Conservation (phyloP, 495 filamentous ascomycete genomes). For the Elaphomyces granulatus region DNA sequence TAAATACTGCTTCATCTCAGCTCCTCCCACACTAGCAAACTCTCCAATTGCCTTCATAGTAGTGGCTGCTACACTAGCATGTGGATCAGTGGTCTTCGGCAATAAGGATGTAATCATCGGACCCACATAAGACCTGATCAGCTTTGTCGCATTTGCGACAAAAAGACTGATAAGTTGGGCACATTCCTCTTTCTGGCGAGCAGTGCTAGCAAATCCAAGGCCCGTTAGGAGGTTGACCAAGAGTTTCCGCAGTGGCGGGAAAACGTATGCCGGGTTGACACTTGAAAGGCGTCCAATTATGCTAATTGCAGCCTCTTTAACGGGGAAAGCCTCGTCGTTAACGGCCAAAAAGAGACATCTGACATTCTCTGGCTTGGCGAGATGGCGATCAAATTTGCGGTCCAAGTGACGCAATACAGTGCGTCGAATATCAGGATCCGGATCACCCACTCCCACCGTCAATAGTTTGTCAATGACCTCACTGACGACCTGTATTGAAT, state of each 20-base stretch:
- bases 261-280: constrained; percentile 93
- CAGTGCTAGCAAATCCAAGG: constrained; percentile 85
- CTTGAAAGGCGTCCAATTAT: constrained; percentile 88
- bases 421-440: constrained; percentile 72
- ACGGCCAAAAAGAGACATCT: constrained; percentile 87
- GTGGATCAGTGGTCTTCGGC: constrained; percentile 72
- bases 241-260: constrained; percentile 83
- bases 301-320: constrained; percentile 84
- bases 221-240: constrained; percentile 93
- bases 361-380: constrained; percentile 92
- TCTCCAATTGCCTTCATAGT: constrained; percentile 90
- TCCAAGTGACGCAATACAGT: constrained; percentile 82
- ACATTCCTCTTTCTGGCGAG: constrained; percentile 89
- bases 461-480: constrained; percentile 95
- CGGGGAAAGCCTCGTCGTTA: constrained; percentile 86
- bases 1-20: constrained; percentile 79
- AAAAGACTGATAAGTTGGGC: constrained; percentile 85
- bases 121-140: constrained; percentile 91
- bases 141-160: constrained; percentile 73
- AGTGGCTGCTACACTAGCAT: constrained; percentile 75
- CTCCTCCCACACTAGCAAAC: constrained; percentile 80
- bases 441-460: constrained; percentile 85
- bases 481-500: constrained; percentile 89
- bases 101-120: constrained; percentile 83
- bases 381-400: constrained; percentile 83